Percentiles rank a stretch among this genome's conserved stretches.
phyloP scores from a whole-genome alignment of 768 basidiomycete species.

The Lentinula sp. region DNA sequence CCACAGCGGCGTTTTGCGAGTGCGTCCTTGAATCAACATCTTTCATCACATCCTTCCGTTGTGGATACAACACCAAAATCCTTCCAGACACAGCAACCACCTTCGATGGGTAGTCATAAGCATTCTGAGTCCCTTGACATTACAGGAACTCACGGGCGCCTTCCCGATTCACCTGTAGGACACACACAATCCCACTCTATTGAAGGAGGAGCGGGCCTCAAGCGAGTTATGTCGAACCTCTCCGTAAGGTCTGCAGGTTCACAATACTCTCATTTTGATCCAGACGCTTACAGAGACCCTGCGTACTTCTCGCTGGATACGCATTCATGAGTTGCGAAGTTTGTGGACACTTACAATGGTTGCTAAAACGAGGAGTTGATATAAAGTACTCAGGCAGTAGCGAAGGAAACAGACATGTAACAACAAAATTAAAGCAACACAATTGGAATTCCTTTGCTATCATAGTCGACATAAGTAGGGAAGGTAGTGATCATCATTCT shows the following conservation, averaged over 20 bases:
- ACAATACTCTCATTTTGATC: constrained; percentile 4
- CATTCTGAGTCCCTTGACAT: background rate
- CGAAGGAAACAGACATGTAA: too few species aligned
- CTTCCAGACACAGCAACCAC: too few species aligned
- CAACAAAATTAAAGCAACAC: too few species aligned
- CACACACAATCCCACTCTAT: background rate
- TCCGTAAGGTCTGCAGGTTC: background rate
- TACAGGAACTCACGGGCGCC: background rate
- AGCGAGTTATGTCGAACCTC: background rate
- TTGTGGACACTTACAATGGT: too few species aligned
- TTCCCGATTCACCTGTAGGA: background rate
- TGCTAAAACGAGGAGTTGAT: too few species aligned
- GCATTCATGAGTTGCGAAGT: background rate
- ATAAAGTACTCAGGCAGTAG: too few species aligned
- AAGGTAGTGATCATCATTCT: background rate
- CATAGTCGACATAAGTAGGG: too few species aligned
- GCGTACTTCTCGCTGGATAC: background rate
- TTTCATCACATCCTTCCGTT: background rate
- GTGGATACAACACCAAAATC: background rate
- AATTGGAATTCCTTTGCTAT: too few species aligned
- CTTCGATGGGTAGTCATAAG: background rate
- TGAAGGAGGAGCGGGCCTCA: background rate
- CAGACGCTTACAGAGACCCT: constrained; percentile 2
- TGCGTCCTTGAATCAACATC: background rate
- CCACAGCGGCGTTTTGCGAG: background rate